Conservation (phyloP, 2,329 filamentous ascomycete species). For the Fusarium austroafricanum region DNA sequence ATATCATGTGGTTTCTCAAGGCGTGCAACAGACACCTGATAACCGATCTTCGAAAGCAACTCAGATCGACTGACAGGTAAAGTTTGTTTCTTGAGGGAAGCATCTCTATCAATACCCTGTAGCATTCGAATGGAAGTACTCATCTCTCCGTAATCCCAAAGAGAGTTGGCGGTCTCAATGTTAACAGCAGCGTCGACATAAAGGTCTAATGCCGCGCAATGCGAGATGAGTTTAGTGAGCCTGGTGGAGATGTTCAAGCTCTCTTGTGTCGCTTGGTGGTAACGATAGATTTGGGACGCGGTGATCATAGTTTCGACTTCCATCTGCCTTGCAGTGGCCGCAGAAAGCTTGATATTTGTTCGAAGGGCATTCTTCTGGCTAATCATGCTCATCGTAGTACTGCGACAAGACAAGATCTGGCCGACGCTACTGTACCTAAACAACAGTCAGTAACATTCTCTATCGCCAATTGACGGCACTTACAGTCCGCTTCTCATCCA, state of each 20-base stretch:
- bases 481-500: slow-evolving; percentile 90
- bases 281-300: slow-evolving; percentile 79
- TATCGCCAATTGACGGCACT: slow-evolving; percentile 45
- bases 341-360: slow-evolving; percentile 68
- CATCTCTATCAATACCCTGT: slow-evolving; percentile 73
- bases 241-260: slow-evolving; percentile 87
- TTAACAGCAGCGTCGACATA: slow-evolving; percentile 81
- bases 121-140: slow-evolving; percentile 90
- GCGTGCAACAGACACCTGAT: slow-evolving; percentile 88
- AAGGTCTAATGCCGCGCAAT: slow-evolving; percentile 77
- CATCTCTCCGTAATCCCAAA: slow-evolving; percentile 96
- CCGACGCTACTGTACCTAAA: slow-evolving; percentile 79
- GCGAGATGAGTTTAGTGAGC: slow-evolving; percentile 79
- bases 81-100: slow-evolving; percentile 73
- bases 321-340: slow-evolving; percentile 72
- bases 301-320: slow-evolving; percentile 83
- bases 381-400: slow-evolving; percentile 84
- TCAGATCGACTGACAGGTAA: slow-evolving; percentile 80
- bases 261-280: slow-evolving; percentile 85
- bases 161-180: slow-evolving; percentile 85
- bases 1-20: slow-evolving; percentile 93
- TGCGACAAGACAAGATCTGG: slow-evolving; percentile 83
- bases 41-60: slow-evolving; percentile 86
- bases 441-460: slow-evolving; percentile 19
- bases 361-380: slow-evolving; percentile 76